A percentile compares a stretch with the other conserved stretches of the same genome.
phyloP scores from a whole-genome alignment of 768 basidiomycete genomes.

The Mycena pura region DNA sequence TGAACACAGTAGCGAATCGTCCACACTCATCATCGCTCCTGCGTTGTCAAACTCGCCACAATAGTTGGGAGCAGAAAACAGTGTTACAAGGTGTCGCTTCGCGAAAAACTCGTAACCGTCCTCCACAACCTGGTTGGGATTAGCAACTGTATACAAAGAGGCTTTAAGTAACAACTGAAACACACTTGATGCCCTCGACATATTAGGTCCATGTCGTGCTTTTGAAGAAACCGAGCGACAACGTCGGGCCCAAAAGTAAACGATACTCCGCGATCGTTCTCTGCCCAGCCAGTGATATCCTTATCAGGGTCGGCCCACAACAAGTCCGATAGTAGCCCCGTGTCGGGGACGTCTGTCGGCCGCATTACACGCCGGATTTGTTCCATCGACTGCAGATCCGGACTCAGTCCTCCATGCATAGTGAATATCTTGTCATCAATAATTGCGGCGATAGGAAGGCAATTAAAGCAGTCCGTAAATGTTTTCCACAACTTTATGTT shows the following conservation, averaged over 20 bases:
- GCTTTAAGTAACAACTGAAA: no score
- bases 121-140: slow-evolving; percentile 80
- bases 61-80: slow-evolving; percentile 97
- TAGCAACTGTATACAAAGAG: neutral
- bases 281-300: slow-evolving; percentile 99
- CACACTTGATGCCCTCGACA: slow-evolving; percentile 97
- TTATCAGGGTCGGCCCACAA: slow-evolving; percentile 99
- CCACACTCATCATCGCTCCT: slow-evolving; percentile 99
- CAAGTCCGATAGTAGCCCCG: slow-evolving; percentile 93
- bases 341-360: slow-evolving; percentile 98
- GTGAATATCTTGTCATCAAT: slow-evolving; percentile 99
- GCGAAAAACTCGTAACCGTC: slow-evolving; percentile 99
- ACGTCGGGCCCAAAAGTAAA: slow-evolving; percentile 99
- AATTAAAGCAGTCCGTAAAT: slow-evolving; percentile 99
- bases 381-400: slow-evolving; percentile 99
- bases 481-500: slow-evolving; percentile 99
- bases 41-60: slow-evolving; percentile 99
- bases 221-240: slow-evolving; percentile 97
- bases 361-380: slow-evolving; percentile 99
- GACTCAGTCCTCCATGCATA: slow-evolving; percentile 98
- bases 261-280: slow-evolving; percentile 98
- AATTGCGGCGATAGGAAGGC: slow-evolving; percentile 97
- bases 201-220: slow-evolving; percentile 99
- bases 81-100: slow-evolving; percentile 94
- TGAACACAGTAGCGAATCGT: slow-evolving; percentile 95